phyloP scores from a whole-genome alignment of 257 asterid species.

The Coffea canephora region DNA sequence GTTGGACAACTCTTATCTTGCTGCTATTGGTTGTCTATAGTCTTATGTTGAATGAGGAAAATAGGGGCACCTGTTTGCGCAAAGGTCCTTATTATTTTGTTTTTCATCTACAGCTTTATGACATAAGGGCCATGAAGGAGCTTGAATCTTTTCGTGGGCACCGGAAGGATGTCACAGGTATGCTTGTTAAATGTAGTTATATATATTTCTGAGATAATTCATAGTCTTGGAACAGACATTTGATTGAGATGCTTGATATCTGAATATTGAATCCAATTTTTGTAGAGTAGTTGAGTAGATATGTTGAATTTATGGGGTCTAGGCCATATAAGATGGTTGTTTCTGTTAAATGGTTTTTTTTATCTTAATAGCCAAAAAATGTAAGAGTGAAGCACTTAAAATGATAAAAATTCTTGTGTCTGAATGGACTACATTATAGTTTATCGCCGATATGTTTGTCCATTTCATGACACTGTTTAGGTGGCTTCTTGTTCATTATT shows the following conservation, averaged over 20 bases:
- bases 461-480: neutral
- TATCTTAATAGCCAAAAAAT: neutral
- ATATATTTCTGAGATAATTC: neutral
- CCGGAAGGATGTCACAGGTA: conserved; percentile 91
- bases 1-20: conserved; percentile 32
- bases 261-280: neutral
- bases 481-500: neutral
- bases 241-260: neutral
- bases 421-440: neutral
- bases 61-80: neutral
- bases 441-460: neutral
- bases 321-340: neutral
- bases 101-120: conserved; percentile 69
- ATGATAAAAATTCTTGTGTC: neutral
- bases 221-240: neutral
- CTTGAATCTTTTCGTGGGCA: conserved; percentile 97
- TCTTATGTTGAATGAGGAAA: neutral
- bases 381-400: neutral
- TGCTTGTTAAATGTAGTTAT: neutral
- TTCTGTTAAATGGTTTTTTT: neutral
- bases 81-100: conserved; percentile 15
- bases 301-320: neutral
- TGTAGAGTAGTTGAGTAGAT: neutral
- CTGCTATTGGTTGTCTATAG: neutral
- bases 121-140: conserved; percentile 98